Conservation (phyloP, 2,329 filamentous ascomycete species). For the Alternaria angustiovoidea region DNA sequence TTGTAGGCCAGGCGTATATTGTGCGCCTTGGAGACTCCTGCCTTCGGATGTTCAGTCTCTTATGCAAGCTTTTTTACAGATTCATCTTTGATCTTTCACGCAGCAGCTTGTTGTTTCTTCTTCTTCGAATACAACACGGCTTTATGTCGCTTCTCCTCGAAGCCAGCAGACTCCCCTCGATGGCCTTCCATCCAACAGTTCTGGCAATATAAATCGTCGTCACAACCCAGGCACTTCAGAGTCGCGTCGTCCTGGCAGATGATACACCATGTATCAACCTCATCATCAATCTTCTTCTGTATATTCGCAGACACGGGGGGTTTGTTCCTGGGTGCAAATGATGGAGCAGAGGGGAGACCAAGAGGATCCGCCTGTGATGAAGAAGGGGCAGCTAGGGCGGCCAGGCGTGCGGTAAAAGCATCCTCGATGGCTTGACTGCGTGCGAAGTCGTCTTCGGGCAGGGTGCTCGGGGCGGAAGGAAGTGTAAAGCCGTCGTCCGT, state of each 20-base stretch:
- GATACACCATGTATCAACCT: constrained; percentile 79
- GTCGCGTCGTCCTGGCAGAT: constrained; percentile 83
- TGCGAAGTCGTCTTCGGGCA: constrained; percentile 37
- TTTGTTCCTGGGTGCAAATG: constrained; percentile 51
- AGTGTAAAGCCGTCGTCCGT: constrained; percentile 39
- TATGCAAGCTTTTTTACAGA: background rate
- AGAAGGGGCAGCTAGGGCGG: constrained; percentile 54
- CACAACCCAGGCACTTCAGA: constrained; percentile 76
- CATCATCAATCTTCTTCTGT: constrained; percentile 68
- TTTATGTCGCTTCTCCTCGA: constrained; percentile 74
- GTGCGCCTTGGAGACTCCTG: background rate
- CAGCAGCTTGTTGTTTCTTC: constrained; percentile 29
- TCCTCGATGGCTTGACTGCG: constrained; percentile 51
- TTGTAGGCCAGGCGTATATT: background rate
- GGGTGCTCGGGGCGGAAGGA: constrained; percentile 55
- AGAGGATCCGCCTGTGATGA: constrained; percentile 36
- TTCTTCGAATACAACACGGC: constrained; percentile 65
- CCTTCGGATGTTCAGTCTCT: background rate
- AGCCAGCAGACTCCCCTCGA: constrained; percentile 70
- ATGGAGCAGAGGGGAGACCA: constrained; percentile 58
- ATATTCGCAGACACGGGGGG: constrained; percentile 46
- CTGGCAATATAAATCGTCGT: constrained; percentile 74
- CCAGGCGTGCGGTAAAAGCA: constrained; percentile 56
- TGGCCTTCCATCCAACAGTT: constrained; percentile 86
- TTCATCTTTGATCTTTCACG: background rate